These are phyloP conservation scores for Ramaria rubella DNA, from an alignment of 768 basidiomycete species.

Conservation along the genomic window DNA sequence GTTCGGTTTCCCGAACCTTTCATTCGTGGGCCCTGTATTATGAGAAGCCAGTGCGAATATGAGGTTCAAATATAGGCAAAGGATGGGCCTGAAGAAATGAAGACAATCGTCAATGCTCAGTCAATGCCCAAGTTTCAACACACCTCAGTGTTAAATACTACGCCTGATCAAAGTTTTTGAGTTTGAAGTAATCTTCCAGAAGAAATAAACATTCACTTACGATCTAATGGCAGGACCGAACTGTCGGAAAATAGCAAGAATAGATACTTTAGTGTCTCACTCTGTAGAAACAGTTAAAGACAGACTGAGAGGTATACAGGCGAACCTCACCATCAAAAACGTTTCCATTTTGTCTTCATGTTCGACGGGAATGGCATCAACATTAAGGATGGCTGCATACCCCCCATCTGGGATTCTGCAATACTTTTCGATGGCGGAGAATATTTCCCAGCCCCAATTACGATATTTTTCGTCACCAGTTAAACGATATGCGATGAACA, in stretches of 20 bases:
- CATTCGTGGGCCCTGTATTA: slow-evolving; percentile 16
- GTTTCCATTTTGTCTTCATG: slow-evolving; percentile 93
- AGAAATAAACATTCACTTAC: slow-evolving; percentile 38
- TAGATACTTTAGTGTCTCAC: slow-evolving; percentile 87
- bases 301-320: neutral
- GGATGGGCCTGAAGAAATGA: slow-evolving; percentile 49
- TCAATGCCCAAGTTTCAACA: slow-evolving; percentile 9
- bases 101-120: neutral
- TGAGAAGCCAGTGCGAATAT: slow-evolving; percentile 41
- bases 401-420: slow-evolving; percentile 75
- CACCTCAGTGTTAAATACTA: slow-evolving; percentile 92
- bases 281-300: slow-evolving; percentile 36
- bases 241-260: slow-evolving; percentile 80
- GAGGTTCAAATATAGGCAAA: slow-evolving; percentile 60
- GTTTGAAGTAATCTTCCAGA: slow-evolving; percentile 10
- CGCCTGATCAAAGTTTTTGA: slow-evolving; percentile 38
- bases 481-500: slow-evolving; percentile 86
- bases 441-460: slow-evolving; percentile 81
- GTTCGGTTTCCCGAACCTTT: neutral
- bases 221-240: slow-evolving; percentile 60
- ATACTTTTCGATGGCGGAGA: slow-evolving; percentile 80
- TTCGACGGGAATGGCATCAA: slow-evolving; percentile 63
- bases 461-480: slow-evolving; percentile 81
- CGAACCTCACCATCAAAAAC: slow-evolving; percentile 67
- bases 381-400: slow-evolving; percentile 78